Conservation (phyloP, 768 basidiomycete genomes). For the Lactarius indigo region DNA sequence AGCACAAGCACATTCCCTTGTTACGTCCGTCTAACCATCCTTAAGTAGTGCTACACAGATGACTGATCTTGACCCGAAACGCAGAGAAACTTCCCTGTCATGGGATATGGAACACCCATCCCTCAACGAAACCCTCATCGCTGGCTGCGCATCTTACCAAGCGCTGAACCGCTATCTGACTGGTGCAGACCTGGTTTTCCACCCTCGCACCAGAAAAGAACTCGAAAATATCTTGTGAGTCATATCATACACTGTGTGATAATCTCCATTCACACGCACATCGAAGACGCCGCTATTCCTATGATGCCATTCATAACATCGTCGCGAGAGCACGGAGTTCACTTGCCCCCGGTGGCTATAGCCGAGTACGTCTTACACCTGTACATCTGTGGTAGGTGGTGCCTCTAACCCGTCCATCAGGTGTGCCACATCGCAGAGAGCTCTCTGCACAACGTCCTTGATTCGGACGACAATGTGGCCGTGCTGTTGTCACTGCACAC, state of each 20-base stretch:
- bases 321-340: constrained; percentile 66
- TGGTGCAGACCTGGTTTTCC: constrained; percentile 67
- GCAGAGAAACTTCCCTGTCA: constrained; percentile 60
- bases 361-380: constrained; percentile 39
- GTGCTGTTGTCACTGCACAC: constrained; percentile 63
- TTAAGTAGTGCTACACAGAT: neutral
- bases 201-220: constrained; percentile 60
- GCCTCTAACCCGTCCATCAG: constrained; percentile 35
- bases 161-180: constrained; percentile 71
- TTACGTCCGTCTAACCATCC: constrained; percentile 48
- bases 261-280: neutral
- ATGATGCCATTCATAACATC: constrained; percentile 78
- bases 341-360: constrained; percentile 56
- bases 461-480: constrained; percentile 62
- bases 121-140: constrained; percentile 69
- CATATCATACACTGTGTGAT: constrained; percentile 5
- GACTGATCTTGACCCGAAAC: constrained; percentile 31
- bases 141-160: constrained; percentile 76
- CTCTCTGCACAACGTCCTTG: constrained; percentile 66
- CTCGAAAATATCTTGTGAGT: constrained; percentile 71
- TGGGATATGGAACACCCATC: constrained; percentile 72
- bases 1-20: constrained; percentile 62
- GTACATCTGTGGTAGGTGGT: neutral
- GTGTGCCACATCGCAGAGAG: constrained; percentile 67
- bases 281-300: constrained; percentile 65